Evolutionary conservation across 345 rosid species (phyloP).

Genomic region (Camelina neglecta): DNA sequence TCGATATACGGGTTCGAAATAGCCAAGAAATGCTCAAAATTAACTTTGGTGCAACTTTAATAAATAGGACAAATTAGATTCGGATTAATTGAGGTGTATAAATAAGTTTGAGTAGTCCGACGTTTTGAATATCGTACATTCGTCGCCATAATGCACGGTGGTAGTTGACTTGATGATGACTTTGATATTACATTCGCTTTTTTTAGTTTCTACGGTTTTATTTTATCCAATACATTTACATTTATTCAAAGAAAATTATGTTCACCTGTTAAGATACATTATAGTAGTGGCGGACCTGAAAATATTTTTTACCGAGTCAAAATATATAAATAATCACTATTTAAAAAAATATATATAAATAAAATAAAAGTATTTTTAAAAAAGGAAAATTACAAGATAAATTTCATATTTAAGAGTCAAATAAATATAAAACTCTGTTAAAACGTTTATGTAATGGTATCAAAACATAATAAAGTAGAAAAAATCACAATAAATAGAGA

Average conservation of each 20-base stretch:
- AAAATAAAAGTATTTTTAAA: too few relatives aligned
- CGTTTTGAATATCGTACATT: conserved; percentile 38
- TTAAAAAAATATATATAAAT: too few relatives aligned
- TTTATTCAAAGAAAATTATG: not conserved
- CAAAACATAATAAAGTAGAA: too few relatives aligned
- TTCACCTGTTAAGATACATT: not conserved
- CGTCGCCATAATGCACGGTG: conserved; percentile 44
- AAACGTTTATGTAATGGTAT: too few relatives aligned
- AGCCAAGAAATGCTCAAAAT: conserved; percentile 14
- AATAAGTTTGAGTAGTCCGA: conserved; percentile 32
- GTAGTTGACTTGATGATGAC: conserved; percentile 42
- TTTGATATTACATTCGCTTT: conserved; percentile 10
- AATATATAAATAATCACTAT: too few relatives aligned
- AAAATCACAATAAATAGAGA: too few relatives aligned
- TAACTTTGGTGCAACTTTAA: conserved; percentile 12
- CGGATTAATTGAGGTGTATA: conserved; percentile 16
- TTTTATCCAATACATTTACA: too few relatives aligned
- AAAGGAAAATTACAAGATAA: too few relatives aligned
- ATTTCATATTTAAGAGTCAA: too few relatives aligned
- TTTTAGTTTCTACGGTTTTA: not conserved
- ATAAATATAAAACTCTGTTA: too few relatives aligned
- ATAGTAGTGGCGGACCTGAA: not conserved
- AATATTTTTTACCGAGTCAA: too few relatives aligned
- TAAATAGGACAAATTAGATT: conserved; percentile 18
- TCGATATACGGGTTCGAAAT: conserved; percentile 14